Evolutionary conservation across 2,329 filamentous ascomycete genomes (phyloP), one percentile per base, ranked within the genome.

Genomic region (Paraconiothyrium sp.): DNA sequence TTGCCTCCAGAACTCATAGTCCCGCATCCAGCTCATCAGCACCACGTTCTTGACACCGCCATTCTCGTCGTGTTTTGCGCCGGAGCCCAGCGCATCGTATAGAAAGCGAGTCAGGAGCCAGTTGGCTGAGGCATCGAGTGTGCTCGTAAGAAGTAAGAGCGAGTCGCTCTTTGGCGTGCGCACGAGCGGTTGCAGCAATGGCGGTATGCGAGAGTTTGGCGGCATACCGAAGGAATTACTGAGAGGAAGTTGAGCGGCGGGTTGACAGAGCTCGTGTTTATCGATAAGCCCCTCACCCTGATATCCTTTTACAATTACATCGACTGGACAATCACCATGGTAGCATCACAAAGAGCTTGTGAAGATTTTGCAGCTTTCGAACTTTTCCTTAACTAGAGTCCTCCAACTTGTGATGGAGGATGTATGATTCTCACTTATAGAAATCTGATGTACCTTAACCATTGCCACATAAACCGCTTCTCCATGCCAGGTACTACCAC

Each of bases 11-110:
- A 97, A 96, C 1, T 86, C 82, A 65, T 85, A 86, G 70, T 94
- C 90, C 62, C 92, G 86, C 79, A 97, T 81, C 79, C 95, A 97
- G 80, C 92, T 96, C 60, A 95, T 88, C 3, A 97, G 83, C 3
- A 97, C 83, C 0, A 97, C 78, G 20, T 76, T 77, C 10, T 44
- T 55, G 9, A 67, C 67, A 6, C 64, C 69, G 47, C 51, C 56
- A 11, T 66, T 65, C 16, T 70, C 67, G 35, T 55, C 50, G 22
- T 79, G 72, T 34, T 73, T 30, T n/a, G 16, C 16, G 39, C 60
- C 64, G 7, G 49, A 56, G 60, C 61, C 69, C 39, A 88, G 72
- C 16, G 83, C 80, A 52, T 80, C 80, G 74, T 82, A 81, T 30
- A 86, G 72, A 59, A 84, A 84, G 37, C 86, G 81, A 11, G 86